A percentile compares a stretch with the other conserved stretches of the same genome.
These are phyloP conservation scores for Rhazya stricta DNA, from an alignment of 257 asterid genomes.

Conservation along the genomic window DNA sequence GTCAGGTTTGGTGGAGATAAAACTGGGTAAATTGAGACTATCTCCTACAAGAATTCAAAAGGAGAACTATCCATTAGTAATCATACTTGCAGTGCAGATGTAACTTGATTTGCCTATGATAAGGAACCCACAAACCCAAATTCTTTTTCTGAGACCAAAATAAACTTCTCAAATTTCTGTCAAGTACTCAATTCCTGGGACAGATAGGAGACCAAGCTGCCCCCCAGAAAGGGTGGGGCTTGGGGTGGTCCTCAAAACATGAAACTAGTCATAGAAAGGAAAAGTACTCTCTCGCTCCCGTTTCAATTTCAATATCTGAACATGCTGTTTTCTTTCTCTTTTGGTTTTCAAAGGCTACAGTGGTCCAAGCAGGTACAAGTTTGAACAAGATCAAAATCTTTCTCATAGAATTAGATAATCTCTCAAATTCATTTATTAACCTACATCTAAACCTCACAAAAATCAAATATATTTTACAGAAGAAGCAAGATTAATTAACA, in stretches of 20 bases:
- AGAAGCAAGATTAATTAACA: neutral
- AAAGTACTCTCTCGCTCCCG: neutral
- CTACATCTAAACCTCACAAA: neutral
- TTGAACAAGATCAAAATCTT: neutral
- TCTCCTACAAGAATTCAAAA: conserved; percentile 54
- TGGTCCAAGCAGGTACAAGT: neutral
- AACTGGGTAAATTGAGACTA: conserved; percentile 90
- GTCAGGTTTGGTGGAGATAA: conserved; percentile 91
- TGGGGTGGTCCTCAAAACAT: neutral
- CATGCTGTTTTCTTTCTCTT: neutral
- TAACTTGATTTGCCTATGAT: neutral
- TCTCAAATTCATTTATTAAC: neutral
- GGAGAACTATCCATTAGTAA: neutral
- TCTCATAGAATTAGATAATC: neutral
- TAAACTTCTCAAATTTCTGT: neutral
- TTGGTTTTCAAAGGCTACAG: neutral
- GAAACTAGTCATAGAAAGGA: neutral
- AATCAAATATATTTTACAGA: neutral
- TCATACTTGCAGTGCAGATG: neutral
- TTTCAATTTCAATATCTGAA: neutral
- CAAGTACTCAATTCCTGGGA: neutral
- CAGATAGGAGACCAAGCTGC: neutral
- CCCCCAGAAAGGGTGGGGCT: neutral
- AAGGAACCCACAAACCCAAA: neutral
- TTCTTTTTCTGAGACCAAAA: neutral